A percentile compares a stretch with the other conserved stretches of the same genome.
Conservation (phyloP, 169 alveolate genomes). For the Cryptosporidium sp. region DNA sequence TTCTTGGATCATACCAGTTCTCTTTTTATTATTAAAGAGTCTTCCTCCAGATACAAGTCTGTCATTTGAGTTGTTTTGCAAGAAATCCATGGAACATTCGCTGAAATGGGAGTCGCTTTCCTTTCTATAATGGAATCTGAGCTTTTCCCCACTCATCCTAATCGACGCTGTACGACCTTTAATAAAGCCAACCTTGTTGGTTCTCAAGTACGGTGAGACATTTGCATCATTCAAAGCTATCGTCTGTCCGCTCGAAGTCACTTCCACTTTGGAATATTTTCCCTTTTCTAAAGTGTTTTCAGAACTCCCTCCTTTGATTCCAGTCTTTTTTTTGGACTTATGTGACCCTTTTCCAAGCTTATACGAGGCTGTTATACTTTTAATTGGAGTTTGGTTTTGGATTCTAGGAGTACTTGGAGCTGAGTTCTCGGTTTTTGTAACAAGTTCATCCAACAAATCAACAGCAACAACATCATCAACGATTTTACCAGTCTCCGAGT, state of each 20-base stretch:
- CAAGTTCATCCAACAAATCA: slow-evolving; percentile 47
- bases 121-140: slow-evolving; percentile 42
- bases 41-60: not conserved
- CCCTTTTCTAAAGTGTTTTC: not conserved
- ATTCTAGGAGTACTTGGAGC: slow-evolving; percentile 26
- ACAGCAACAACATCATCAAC: slow-evolving; percentile 74
- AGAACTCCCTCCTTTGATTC: not conserved
- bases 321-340: not conserved
- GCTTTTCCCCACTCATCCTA: slow-evolving; percentile 64
- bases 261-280: not conserved
- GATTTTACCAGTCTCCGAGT: slow-evolving; percentile 15
- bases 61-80: not conserved
- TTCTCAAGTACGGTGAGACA: slow-evolving; percentile 8
- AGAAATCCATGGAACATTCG: slow-evolving; percentile 29
- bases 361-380: not conserved
- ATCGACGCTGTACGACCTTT: slow-evolving; percentile 67
- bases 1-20: slow-evolving; percentile 3
- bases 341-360: not conserved
- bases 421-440: slow-evolving; percentile 44
- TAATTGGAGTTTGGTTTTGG: not conserved
- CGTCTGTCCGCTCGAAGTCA: not conserved
- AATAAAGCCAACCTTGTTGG: slow-evolving; percentile 24
- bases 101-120: slow-evolving; percentile 64
- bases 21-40: not conserved
- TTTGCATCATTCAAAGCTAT: not conserved